Evolutionary conservation across 2,329 filamentous ascomycete genomes (phyloP).

Genomic region (Pyrenophora tritici-repentis): DNA sequence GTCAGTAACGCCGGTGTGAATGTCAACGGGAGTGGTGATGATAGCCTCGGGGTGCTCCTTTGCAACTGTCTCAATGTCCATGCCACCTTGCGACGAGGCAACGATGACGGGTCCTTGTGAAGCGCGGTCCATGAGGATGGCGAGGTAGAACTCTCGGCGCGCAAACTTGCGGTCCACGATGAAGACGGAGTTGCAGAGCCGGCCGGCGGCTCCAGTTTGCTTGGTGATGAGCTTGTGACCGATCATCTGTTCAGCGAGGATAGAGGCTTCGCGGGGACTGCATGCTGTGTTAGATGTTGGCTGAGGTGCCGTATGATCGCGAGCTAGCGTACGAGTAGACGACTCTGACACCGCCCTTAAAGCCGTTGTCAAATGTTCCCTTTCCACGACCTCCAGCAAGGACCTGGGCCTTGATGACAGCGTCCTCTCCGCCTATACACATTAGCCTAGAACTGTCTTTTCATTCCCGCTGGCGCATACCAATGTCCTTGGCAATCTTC

Average conservation of each 20-base stretch:
- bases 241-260: conserved; percentile 99
- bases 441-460: conserved; percentile 37
- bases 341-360: conserved; percentile 97
- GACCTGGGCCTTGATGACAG: conserved; percentile 99
- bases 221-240: conserved; percentile 99
- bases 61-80: conserved; percentile 98
- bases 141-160: conserved; percentile 97
- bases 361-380: conserved; percentile 95
- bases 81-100: conserved; percentile 95
- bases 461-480: conserved; percentile 53
- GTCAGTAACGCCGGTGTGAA: conserved; percentile 93
- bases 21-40: conserved; percentile 89
- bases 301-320: conserved; percentile 2
- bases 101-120: conserved; percentile 94
- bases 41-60: conserved; percentile 98
- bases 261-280: conserved; percentile 85
- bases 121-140: conserved; percentile 95
- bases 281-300: conserved; percentile 18
- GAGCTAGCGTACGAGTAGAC: conserved; percentile 78
- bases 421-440: conserved; percentile 74
- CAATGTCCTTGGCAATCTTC: conserved; percentile 85
- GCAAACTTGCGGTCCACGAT: conserved; percentile 99
- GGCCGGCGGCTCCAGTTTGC: conserved; percentile 92
- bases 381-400: conserved; percentile 97
- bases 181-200: conserved; percentile 96